Conservation (phyloP, 2,329 filamentous ascomycete genomes). For the Raffaelea arxii region DNA sequence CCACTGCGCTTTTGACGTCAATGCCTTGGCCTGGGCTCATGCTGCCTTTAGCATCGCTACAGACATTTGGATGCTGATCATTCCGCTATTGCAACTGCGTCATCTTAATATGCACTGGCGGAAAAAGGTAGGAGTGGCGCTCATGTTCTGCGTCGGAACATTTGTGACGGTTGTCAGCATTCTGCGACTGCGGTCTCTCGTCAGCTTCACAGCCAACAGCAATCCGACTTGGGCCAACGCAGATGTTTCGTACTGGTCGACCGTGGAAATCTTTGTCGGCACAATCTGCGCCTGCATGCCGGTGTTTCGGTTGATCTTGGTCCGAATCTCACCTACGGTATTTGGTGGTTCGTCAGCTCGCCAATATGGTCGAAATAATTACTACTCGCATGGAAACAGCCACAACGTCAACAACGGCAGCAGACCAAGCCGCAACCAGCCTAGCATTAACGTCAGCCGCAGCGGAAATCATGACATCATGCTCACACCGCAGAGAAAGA, state of each 20-base stretch:
- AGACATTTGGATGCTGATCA: conserved; percentile 39
- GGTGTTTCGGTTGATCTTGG: conserved; percentile 18
- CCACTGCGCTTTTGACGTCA: conserved; percentile 34
- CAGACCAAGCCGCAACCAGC: not conserved
- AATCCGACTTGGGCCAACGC: conserved; percentile 22
- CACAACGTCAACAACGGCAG: not conserved
- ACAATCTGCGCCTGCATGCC: conserved; percentile 26
- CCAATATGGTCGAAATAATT: not conserved
- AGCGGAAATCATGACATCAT: no score
- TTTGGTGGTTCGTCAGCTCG: conserved; percentile 4
- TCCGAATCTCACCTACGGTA: conserved; percentile 18
- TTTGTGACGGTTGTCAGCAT: conserved; percentile 25
- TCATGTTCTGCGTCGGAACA: conserved; percentile 38
- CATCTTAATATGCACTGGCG: conserved; percentile 31
- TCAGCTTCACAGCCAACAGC: conserved; percentile 16
- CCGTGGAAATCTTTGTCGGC: conserved; percentile 23
- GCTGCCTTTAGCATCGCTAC: conserved; percentile 40
- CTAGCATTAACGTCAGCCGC: not conserved
- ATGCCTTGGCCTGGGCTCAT: conserved; percentile 37
- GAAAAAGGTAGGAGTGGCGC: conserved; percentile 33
- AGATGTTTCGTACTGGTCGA: conserved; percentile 22
- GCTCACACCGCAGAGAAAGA: not conserved
- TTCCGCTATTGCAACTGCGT: conserved; percentile 35
- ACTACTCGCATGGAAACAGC: not conserved
- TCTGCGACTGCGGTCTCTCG: conserved; percentile 20